Evolutionary conservation across 306 rosid species (phyloP), one percentile per base, ranked within the genome.

Genomic region (Vigna hirtella): DNA sequence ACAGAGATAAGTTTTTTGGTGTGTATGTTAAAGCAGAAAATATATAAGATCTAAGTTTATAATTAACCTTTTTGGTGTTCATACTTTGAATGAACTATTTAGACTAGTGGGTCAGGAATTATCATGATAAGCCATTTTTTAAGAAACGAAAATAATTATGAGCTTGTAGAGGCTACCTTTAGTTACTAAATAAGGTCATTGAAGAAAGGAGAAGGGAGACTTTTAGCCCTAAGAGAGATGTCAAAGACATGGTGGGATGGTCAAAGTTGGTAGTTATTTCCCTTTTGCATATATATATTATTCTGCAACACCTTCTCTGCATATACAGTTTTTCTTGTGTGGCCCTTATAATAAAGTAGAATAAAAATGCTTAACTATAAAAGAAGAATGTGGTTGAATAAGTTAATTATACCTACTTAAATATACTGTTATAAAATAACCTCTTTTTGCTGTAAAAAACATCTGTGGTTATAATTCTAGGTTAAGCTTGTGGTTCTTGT

Each of bases 181-280:
- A n/a, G 66, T 72, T 72, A 49, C 79, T 52, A 72, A 65, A 72
- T 82, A 65, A 72, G 42, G 80, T 17, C 62, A 57, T 24, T 63
- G 55, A 49, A 59, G 17, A 3, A 18, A 49, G 43, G 36, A 72
- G 48, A 53, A 67, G 63, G 24, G n/a, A 49, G 48, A 26, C 10
- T 74, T 81, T 63, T 76, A 28, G 34, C 24, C 48, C 53, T 24
- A 6, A 65, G 30, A 56, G 50, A 56, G 58, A 55, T 22, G 8
- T 32, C 24, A 49, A 6, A 30, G 45, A n/a, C 11, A 69, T 24
- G 79, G 84, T 76, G 87, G 86, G 66, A 77, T 81, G 88, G 95
- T 92, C 87, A 84, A 92, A 79, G 84, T 67, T 30, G 85, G 61
- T 69, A 73, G 69, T 75, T 75, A 32, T 57, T 50, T 52, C 10